These are phyloP conservation scores for Bathelium albidoporum DNA, from an alignment of 495 filamentous ascomycete genomes.

Conservation along the genomic window DNA sequence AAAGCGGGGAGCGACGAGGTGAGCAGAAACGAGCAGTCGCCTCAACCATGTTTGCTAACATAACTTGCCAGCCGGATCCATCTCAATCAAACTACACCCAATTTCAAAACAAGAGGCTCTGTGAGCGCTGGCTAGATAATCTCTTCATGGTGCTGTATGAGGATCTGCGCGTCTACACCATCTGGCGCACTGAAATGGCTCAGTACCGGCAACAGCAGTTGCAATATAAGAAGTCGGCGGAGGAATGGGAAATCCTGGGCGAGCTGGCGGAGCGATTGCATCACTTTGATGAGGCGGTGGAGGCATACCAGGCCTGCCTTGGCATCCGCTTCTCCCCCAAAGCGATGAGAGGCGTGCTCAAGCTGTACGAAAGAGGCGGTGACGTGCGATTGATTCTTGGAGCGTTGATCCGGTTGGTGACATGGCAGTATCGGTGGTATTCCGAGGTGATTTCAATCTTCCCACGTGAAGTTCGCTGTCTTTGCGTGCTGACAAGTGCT, in stretches of 20 bases:
- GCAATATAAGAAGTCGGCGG: constrained; percentile 87
- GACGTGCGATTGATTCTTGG: constrained; percentile 67
- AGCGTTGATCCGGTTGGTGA: constrained; percentile 74
- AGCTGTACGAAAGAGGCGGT: constrained; percentile 59
- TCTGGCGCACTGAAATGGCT: constrained; percentile 96
- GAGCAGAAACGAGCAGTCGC: background rate
- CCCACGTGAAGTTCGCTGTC: background rate
- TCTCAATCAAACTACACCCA: constrained; percentile 47
- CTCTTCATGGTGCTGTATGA: constrained; percentile 99
- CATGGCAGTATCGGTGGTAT: constrained; percentile 99
- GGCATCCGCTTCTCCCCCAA: constrained; percentile 77
- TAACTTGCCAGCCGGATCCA: constrained; percentile 25
- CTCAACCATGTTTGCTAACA: background rate
- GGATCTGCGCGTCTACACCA: constrained; percentile 94
- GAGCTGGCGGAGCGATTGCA: constrained; percentile 87
- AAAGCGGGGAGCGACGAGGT: constrained; percentile 65
- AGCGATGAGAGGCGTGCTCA: constrained; percentile 74
- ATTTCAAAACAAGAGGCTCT: constrained; percentile 92
- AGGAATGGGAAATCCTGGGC: constrained; percentile 97
- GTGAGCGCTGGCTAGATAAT: constrained; percentile 95
- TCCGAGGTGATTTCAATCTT: constrained; percentile 54
- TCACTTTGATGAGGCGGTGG: constrained; percentile 76
- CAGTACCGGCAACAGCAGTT: constrained; percentile 82
- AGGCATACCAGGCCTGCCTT: constrained; percentile 82
- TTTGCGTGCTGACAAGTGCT: constrained; percentile 1